Percentiles rank a stretch among this genome's conserved stretches.
Evolutionary conservation across 495 filamentous ascomycete species (phyloP).

Genomic region (Thermochaetoides thermophila): DNA sequence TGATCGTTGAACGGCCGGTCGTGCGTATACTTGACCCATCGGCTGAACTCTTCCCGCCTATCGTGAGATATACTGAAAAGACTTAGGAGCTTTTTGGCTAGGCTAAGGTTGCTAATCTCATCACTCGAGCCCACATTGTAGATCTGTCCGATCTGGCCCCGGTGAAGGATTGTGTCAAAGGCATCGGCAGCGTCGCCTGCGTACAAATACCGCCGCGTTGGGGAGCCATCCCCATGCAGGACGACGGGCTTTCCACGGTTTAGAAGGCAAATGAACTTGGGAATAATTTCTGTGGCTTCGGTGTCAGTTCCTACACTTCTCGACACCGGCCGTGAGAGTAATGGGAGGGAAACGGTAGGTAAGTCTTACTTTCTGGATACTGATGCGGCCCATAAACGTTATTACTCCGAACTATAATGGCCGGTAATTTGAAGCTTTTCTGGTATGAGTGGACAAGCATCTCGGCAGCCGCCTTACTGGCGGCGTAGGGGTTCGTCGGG

Average conservation of each 20-base stretch:
- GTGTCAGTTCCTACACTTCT: no score
- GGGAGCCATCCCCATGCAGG: slow-evolving; percentile 54
- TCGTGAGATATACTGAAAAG: slow-evolving; percentile 27
- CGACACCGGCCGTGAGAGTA: not conserved
- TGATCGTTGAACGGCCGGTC: slow-evolving; percentile 65
- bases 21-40: slow-evolving; percentile 48
- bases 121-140: slow-evolving; percentile 61
- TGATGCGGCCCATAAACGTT: slow-evolving; percentile 72
- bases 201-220: slow-evolving; percentile 54
- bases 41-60: slow-evolving; percentile 23
- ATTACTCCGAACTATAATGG: slow-evolving; percentile 59
- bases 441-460: slow-evolving; percentile 66
- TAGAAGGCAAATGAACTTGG: slow-evolving; percentile 56
- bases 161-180: slow-evolving; percentile 64
- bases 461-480: slow-evolving; percentile 64
- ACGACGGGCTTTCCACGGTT: slow-evolving; percentile 40
- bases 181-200: slow-evolving; percentile 62
- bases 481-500: slow-evolving; percentile 66
- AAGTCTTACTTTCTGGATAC: slow-evolving; percentile 59
- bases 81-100: slow-evolving; percentile 43
- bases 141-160: slow-evolving; percentile 46
- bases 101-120: slow-evolving; percentile 47
- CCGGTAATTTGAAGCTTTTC: slow-evolving; percentile 55
- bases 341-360: not conserved
- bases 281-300: slow-evolving; percentile 55